A percentile compares a stretch with the other conserved stretches of the same genome.
Conservation (phyloP, 768 basidiomycete species). For the Mycena capillaripes region DNA sequence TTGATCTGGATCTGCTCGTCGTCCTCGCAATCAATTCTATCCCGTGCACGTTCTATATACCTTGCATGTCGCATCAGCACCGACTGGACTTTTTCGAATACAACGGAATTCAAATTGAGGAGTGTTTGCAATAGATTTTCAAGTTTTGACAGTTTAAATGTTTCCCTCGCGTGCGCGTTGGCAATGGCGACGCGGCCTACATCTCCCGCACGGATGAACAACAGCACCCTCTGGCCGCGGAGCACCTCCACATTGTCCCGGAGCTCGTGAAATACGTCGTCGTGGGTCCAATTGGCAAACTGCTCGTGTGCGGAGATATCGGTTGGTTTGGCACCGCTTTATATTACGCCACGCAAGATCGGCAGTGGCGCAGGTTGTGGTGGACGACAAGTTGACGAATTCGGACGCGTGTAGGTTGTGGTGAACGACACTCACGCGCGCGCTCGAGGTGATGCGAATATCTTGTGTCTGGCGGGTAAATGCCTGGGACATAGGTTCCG, state of each 20-base stretch:
- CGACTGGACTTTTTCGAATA: neutral
- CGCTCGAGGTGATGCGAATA: no score
- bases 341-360: slow-evolving; percentile 44
- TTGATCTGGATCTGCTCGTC: neutral
- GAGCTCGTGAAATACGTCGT: slow-evolving; percentile 86
- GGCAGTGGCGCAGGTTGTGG: slow-evolving; percentile 94
- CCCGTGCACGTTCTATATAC: neutral
- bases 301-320: slow-evolving; percentile 92
- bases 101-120: no score
- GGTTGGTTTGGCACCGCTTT: slow-evolving; percentile 62
- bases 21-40: neutral
- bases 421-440: slow-evolving; percentile 55
- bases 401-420: slow-evolving; percentile 82
- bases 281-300: slow-evolving; percentile 90
- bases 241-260: slow-evolving; percentile 81
- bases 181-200: slow-evolving; percentile 86
- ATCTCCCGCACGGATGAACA: slow-evolving; percentile 99
- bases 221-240: slow-evolving; percentile 89
- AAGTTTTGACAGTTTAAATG: no score
- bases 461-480: no score
- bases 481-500: no score
- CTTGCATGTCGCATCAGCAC: neutral
- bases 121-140: no score
- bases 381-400: slow-evolving; percentile 98
- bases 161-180: slow-evolving; percentile 88